Conservation (phyloP, 1,139 yeast genomes). For the Ogataea hybrid region DNA sequence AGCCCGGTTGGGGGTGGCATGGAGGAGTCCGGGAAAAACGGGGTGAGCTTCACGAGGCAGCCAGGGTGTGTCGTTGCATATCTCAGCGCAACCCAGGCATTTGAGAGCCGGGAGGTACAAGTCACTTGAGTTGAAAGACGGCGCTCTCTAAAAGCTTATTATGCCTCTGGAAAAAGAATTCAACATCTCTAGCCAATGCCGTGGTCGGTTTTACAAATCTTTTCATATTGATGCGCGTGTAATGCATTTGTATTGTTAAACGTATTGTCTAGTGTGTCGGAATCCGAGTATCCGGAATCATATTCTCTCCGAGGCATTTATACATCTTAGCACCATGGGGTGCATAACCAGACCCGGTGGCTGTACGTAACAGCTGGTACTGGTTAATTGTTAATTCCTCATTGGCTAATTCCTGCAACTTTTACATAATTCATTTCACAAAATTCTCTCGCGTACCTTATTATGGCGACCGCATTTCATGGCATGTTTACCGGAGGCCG, state of each 20-base stretch:
- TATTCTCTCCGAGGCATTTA: constrained; percentile 7
- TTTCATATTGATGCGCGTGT: not conserved
- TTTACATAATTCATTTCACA: not conserved
- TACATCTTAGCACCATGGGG: not conserved
- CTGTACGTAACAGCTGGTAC: not conserved
- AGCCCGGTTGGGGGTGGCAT: constrained; percentile 8
- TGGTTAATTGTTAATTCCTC: not conserved
- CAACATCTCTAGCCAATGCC: constrained; percentile 17
- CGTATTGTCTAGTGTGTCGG: constrained; percentile 1
- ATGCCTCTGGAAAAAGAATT: not conserved
- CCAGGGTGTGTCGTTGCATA: not conserved
- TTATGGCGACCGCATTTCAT: constrained; percentile 14
- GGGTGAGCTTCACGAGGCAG: not conserved
- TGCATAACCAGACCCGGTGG: not conserved
- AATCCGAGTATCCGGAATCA: not conserved
- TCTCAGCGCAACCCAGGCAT: not conserved
- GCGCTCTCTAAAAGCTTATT: not conserved
- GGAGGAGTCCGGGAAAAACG: not conserved
- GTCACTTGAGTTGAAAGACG: not conserved
- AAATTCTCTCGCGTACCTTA: not conserved
- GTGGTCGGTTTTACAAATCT: constrained; percentile 14
- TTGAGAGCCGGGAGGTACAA: not conserved
- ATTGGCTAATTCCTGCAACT: not conserved
- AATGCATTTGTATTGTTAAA: constrained; percentile 3
- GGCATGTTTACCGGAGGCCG: constrained; percentile 18